Base-by-base conservation (phyloP, 805 yeast genomes). In the Brettanomyces anomalus region DNA sequence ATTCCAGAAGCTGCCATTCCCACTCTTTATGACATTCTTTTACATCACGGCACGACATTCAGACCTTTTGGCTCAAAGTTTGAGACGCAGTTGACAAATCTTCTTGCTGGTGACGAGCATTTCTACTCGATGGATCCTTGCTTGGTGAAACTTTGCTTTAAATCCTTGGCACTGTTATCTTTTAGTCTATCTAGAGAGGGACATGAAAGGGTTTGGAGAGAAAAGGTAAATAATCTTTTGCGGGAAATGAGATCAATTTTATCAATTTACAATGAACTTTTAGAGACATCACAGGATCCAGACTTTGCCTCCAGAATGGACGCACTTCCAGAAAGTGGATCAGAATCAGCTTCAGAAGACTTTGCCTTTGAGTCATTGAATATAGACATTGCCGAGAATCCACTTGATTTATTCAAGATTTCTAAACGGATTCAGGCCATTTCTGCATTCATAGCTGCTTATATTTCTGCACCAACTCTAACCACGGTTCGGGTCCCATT, bases 41-140 rank as follows among this genome's bases (percentile, higher is more conserved):
- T 61, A 34, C 65, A 72, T 44, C 83, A 86, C 54, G 73, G 94
- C 1, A 84, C 93, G 2, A 82, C 94, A 2, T 85, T 85, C 56
- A 75, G 89, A 59, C 95, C 95, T 13, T 81, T 71, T 62, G 82
- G 81, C 4, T 72, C 77, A 45, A 81, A 78, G 51, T 76, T 74
- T 49, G 77, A 79, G 51, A 59, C 56, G 11, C 71, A 66, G 26
- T 60, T 79, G 26, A 45, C 65, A 8, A 50, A 49, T 5, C 55
- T 74, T 45, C 58, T 70, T 33, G 55, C 46, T 33, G 57, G 52
- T 43, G 65, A 55, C 33, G 52, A 44, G 5, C 62, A 57, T 53
- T 71, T 63, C 51, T 54, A 56, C 14, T 65, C 57, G 39, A 66
- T 71, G 46, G 71, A 76, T 26, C 32, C 42, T 0, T 44, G 51